A percentile compares a stretch with the other conserved stretches of the same genome.
Evolutionary conservation across 2,329 filamentous ascomycete genomes (phyloP).

Genomic region (Ampelomyces quisqualis): DNA sequence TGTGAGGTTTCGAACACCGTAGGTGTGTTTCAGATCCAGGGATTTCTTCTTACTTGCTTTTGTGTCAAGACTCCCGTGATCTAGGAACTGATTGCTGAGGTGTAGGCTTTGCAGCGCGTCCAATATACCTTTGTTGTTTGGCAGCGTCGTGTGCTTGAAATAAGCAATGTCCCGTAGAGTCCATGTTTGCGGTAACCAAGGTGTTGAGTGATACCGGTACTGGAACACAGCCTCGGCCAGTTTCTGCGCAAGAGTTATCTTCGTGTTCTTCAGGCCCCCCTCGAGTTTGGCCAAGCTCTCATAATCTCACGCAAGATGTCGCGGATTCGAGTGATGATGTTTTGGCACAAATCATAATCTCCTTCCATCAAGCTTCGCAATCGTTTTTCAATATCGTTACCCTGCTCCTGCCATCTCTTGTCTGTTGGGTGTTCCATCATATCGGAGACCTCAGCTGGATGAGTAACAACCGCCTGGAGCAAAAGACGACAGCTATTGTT

Average conservation of each 20-base stretch:
- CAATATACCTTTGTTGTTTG: background rate
- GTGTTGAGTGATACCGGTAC: constrained; percentile 16
- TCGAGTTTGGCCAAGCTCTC: constrained; percentile 7
- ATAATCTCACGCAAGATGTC: constrained; percentile 11
- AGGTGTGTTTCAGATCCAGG: constrained; percentile 3
- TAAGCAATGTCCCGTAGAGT: constrained; percentile 14
- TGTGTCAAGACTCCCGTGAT: background rate
- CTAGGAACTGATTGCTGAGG: constrained; percentile 5
- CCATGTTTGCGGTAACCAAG: constrained; percentile 15
- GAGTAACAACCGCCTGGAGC: constrained; percentile 7
- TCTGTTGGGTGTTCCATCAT: constrained; percentile 8
- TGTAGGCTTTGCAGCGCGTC: constrained; percentile 8
- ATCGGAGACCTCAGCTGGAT: constrained; percentile 8
- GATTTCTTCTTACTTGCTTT: background rate
- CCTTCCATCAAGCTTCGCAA: constrained; percentile 8
- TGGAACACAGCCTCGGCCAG: constrained; percentile 11
- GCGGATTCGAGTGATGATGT: constrained; percentile 9
- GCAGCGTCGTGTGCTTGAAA: constrained; percentile 6
- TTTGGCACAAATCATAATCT: constrained; percentile 11
- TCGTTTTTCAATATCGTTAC: constrained; percentile 5
- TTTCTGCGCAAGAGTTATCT: constrained; percentile 9
- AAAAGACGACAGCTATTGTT: constrained; percentile 8
- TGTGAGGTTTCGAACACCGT: constrained; percentile 12
- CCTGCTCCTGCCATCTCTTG: constrained; percentile 7
- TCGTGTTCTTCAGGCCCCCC: constrained; percentile 2